Percentiles rank a stretch among this genome's conserved stretches.
These are phyloP conservation scores for Vigna angularis DNA, from an alignment of 306 rosid genomes.

Conservation along the genomic window DNA sequence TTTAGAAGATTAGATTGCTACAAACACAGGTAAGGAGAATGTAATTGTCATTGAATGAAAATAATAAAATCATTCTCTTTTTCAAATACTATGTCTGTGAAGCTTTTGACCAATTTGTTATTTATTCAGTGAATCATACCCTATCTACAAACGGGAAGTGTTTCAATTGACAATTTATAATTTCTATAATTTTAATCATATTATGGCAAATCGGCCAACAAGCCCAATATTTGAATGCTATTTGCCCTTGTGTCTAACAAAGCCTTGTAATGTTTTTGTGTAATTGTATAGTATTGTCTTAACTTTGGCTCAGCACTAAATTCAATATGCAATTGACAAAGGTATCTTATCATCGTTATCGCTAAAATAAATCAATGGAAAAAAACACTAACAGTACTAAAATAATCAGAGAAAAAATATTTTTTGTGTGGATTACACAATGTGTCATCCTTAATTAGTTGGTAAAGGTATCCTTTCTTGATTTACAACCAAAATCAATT, in stretches of 20 bases:
- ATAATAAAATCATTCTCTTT: too few relatives aligned
- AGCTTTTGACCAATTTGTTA: conserved; percentile 20
- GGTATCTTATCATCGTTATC: too few relatives aligned
- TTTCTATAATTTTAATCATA: conserved; percentile 4
- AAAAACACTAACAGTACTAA: too few relatives aligned
- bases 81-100: background rate
- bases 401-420: too few relatives aligned
- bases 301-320: background rate
- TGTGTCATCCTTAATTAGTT: too few relatives aligned
- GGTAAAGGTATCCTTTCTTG: background rate
- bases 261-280: background rate
- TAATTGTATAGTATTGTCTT: background rate
- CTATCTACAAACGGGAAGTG: conserved; percentile 10
- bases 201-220: background rate
- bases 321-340: conserved; percentile 1
- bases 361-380: too few relatives aligned
- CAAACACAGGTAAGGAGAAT: too few relatives aligned
- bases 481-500: conserved; percentile 14
- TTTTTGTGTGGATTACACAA: too few relatives aligned
- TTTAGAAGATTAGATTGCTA: too few relatives aligned
- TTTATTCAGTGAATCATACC: conserved; percentile 3
- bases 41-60: too few relatives aligned
- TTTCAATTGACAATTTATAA: background rate
- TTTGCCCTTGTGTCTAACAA: background rate
- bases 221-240: conserved; percentile 6